These are phyloP conservation scores for Backusella parvicylindrica DNA, from an alignment of 192 early-diverging fungal genomes.

Conservation along the genomic window DNA sequence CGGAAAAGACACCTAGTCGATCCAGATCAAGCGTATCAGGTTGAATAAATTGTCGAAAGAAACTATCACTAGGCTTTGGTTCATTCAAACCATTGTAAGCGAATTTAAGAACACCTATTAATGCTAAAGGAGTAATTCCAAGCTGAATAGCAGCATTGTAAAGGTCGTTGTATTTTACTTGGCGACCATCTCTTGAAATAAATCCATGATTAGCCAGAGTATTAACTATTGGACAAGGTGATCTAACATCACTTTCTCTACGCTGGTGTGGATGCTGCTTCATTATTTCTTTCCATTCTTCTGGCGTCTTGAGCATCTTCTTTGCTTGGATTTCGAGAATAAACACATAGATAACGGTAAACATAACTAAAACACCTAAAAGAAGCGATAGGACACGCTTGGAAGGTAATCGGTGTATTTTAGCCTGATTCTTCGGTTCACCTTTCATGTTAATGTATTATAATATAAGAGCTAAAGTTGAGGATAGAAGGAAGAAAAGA, in stretches of 20 bases:
- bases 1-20: background rate
- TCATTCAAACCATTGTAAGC: background rate
- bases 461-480: background rate
- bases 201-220: conserved; percentile 24
- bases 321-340: background rate
- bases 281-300: conserved; percentile 6
- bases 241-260: conserved; percentile 1
- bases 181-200: background rate
- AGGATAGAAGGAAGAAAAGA: background rate
- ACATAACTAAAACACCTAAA: background rate
- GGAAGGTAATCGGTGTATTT: background rate
- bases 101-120: background rate
- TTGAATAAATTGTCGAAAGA: background rate
- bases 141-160: background rate
- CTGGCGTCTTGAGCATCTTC: background rate
- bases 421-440: background rate
- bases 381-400: background rate
- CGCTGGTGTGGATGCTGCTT: conserved; percentile 2
- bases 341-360: background rate
- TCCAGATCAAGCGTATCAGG: background rate
- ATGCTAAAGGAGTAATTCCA: background rate
- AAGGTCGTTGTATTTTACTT: background rate
- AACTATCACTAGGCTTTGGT: background rate
- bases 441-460: background rate
- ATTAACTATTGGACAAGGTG: conserved; percentile 14